These are phyloP conservation scores for Ophiostoma sp. DNA, from an alignment of 2,329 filamentous ascomycete genomes.

Conservation along the genomic window DNA sequence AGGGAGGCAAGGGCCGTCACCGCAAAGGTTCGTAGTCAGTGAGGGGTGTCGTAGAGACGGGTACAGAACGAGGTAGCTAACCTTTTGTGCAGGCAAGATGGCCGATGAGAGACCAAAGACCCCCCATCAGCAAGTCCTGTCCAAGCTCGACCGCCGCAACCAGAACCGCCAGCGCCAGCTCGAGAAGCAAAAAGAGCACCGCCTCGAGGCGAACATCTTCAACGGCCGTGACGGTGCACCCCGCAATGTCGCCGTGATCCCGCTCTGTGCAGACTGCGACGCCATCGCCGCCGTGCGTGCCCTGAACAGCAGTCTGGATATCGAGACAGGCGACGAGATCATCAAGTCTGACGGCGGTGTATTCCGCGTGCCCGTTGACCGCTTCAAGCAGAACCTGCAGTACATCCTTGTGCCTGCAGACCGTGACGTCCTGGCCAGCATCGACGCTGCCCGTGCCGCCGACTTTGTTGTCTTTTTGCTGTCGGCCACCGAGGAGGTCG, in stretches of 20 bases:
- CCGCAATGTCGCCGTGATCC: slow-evolving; percentile 80
- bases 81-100: slow-evolving; percentile 60
- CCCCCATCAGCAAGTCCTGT: slow-evolving; percentile 93
- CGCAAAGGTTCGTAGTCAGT: slow-evolving; percentile 24
- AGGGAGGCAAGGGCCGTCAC: slow-evolving; percentile 70
- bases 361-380: slow-evolving; percentile 65
- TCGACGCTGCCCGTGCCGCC: slow-evolving; percentile 81
- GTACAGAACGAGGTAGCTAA: neutral
- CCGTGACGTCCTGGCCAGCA: slow-evolving; percentile 66
- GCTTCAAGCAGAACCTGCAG: slow-evolving; percentile 92
- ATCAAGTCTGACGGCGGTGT: slow-evolving; percentile 12
- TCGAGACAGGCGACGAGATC: slow-evolving; percentile 53
- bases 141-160: slow-evolving; percentile 91
- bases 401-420: slow-evolving; percentile 62
- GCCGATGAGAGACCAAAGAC: slow-evolving; percentile 75
- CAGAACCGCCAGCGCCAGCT: slow-evolving; percentile 86
- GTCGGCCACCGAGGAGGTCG: slow-evolving; percentile 76
- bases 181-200: slow-evolving; percentile 76
- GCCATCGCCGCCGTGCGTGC: slow-evolving; percentile 59
- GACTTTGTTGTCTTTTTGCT: slow-evolving; percentile 88
- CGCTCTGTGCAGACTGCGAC: slow-evolving; percentile 70
- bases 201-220: slow-evolving; percentile 75
- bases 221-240: slow-evolving; percentile 81
- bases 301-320: slow-evolving; percentile 74
- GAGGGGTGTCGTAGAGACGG: neutral